Evolutionary conservation across 129 eudicot genomes (phyloP), one percentile per base, ranked within the genome.

Genomic region (Centrapalus pauciflorus): DNA sequence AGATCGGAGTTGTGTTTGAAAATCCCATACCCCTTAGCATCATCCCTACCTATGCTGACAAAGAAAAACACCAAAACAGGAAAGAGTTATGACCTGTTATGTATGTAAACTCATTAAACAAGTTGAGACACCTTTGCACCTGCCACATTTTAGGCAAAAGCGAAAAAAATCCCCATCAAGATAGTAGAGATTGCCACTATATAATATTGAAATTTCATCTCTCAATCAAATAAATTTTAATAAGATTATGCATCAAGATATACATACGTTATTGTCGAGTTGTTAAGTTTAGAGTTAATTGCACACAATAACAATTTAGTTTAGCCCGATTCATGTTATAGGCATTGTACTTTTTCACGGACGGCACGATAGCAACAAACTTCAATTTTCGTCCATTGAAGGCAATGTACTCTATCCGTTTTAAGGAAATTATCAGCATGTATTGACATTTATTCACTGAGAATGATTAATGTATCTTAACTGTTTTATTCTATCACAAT

Each of bases 31-130:
- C 97, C 81, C 95, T 84, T 28, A 90, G 82, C 97, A 90, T 84
- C 95, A 90, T 84, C 38, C 97, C 97, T 29, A 87, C 95, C 97
- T 90, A 90, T 90, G 84, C 97, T 87, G 88, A 86, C 97, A 77
- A 80, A 52, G 76, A 72, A 82, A 50, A 70, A 64, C 13, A 78
- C 46, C 51, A 55, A 35, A 43, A 25, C 21, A 13, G 5, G 35
- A 60, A 57, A 68, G 74, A 46, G 64, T 70, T 49, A 76, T 55
- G 61, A 46, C 46, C 69, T 46, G 48, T 29, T 28, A 30, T 17
- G 62, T 45, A 4, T 34, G 19, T 24, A 54, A 23, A 33, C 26
- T 32, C 38, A 10, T 11, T 29, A 9, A n/a, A 21, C 11, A 61
- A 23, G 9, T 45, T 1, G 10, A 19, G 51, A 21, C 10, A 12